These are phyloP conservation scores for Dendrobium officinale DNA, from an alignment of 106 monocot species.

Conservation along the genomic window DNA sequence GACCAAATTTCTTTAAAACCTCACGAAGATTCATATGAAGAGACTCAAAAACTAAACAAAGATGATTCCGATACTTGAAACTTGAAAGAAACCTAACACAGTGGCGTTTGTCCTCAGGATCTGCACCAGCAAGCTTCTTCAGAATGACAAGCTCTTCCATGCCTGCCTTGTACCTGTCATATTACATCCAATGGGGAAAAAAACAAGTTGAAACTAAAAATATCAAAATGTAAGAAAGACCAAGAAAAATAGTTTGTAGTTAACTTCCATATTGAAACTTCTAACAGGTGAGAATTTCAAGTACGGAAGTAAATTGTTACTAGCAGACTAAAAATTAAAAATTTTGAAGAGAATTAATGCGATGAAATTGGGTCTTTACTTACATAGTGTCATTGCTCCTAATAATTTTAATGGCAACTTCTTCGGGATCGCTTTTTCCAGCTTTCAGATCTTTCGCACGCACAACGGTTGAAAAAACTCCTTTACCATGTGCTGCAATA, in stretches of 20 bases:
- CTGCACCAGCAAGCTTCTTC: constrained; percentile 78
- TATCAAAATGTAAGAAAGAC: not conserved
- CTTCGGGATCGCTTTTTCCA: constrained; percentile 72
- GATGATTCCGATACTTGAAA: constrained; percentile 99
- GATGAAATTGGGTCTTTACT: constrained; percentile 10
- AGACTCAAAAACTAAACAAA: constrained; percentile 99
- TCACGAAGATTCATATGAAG: constrained; percentile 99
- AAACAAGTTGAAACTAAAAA: not conserved
- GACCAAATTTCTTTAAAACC: constrained; percentile 99
- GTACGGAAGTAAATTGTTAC: not conserved
- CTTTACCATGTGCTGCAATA: constrained; percentile 93
- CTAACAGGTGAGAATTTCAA: not conserved
- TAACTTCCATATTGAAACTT: constrained; percentile 1
- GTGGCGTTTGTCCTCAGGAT: constrained; percentile 89
- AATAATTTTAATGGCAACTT: constrained; percentile 98
- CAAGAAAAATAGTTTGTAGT: not conserved
- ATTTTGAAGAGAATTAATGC: not conserved
- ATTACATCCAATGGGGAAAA: constrained; percentile 3
- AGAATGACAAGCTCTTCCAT: constrained; percentile 76
- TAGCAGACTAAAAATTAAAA: not conserved
- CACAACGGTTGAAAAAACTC: constrained; percentile 97
- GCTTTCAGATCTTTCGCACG: constrained; percentile 95
- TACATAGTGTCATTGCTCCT: constrained; percentile 95
- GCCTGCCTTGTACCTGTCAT: constrained; percentile 84
- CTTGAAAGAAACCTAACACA: constrained; percentile 98